Evolutionary conservation across 2,329 filamentous ascomycete genomes (phyloP).

Genomic region (Colletotrichum neosansevieriae): DNA sequence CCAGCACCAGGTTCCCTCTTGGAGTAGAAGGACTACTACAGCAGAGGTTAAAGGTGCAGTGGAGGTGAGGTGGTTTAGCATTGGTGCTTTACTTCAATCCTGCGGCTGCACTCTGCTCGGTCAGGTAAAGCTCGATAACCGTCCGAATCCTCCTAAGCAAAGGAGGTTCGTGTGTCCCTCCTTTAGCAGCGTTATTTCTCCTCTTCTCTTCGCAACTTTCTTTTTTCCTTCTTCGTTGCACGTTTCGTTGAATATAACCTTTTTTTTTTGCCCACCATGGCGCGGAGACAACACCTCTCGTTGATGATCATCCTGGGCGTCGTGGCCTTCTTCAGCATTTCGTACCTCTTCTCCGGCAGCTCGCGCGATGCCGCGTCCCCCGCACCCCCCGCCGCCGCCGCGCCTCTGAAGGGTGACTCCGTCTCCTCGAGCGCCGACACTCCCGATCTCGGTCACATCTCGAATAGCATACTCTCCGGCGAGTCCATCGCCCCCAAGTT

Average conservation of each 20-base stretch:
- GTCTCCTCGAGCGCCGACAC: slow-evolving; percentile 26
- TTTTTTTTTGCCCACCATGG: slow-evolving; percentile 54
- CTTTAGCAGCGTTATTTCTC: not conserved
- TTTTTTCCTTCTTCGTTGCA: not conserved
- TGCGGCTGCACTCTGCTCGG: not conserved
- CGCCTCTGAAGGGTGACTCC: slow-evolving; percentile 42
- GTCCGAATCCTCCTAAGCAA: slow-evolving; percentile 17
- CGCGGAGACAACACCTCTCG: slow-evolving; percentile 65
- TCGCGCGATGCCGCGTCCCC: slow-evolving; percentile 33
- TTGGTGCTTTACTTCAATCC: slow-evolving; percentile 6
- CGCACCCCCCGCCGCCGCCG: slow-evolving; percentile 23
- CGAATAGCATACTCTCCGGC: slow-evolving; percentile 69
- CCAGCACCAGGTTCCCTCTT: not conserved
- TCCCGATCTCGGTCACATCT: slow-evolving; percentile 57
- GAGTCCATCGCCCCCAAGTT: slow-evolving; percentile 83
- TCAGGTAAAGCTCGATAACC: slow-evolving; percentile 8
- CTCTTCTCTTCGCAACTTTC: not conserved
- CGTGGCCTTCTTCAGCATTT: slow-evolving; percentile 67
- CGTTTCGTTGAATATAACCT: not conserved
- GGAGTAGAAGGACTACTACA: too few species aligned
- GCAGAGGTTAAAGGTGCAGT: not conserved
- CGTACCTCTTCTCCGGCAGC: slow-evolving; percentile 68
- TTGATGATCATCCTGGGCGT: slow-evolving; percentile 66
- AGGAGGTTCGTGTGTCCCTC: slow-evolving; percentile 8
- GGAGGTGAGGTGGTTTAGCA: not conserved